A percentile compares a stretch with the other conserved stretches of the same genome.
These are phyloP conservation scores for Penicillium pancosmium DNA, from an alignment of 495 filamentous ascomycete species.

Conservation along the genomic window DNA sequence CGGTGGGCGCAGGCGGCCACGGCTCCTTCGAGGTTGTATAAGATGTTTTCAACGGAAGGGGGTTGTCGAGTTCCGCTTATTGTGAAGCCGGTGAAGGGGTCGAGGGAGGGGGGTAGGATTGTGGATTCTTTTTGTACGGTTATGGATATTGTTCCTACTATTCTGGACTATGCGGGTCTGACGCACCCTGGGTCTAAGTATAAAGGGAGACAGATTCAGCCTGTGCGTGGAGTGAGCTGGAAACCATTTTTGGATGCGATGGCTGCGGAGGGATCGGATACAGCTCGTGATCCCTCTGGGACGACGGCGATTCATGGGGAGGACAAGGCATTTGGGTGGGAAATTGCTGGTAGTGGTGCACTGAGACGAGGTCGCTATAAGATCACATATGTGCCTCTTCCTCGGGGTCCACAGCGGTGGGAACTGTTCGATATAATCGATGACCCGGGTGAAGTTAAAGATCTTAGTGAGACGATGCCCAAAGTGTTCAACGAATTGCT, in stretches of 20 bases:
- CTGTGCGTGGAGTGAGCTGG: slow-evolving; percentile 45
- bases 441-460: slow-evolving; percentile 46
- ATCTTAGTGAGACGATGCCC: slow-evolving; percentile 20
- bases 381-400: slow-evolving; percentile 23
- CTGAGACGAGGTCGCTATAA: slow-evolving; percentile 32
- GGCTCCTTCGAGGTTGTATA: slow-evolving; percentile 52
- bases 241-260: slow-evolving; percentile 8
- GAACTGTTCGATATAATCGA: slow-evolving; percentile 31
- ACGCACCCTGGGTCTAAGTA: slow-evolving; percentile 50
- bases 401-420: slow-evolving; percentile 28
- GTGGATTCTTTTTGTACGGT: slow-evolving; percentile 48
- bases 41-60: slow-evolving; percentile 53
- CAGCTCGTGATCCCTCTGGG: not conserved
- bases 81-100: slow-evolving; percentile 28
- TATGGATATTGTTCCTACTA: slow-evolving; percentile 56
- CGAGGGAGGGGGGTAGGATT: slow-evolving; percentile 5
- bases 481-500: slow-evolving; percentile 7
- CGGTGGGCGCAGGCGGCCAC: slow-evolving; percentile 59
- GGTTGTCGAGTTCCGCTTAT: slow-evolving; percentile 51
- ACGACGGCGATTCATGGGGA: slow-evolving; percentile 20
- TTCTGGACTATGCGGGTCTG: slow-evolving; percentile 55
- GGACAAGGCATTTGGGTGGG: slow-evolving; percentile 30
- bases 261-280: not conserved
- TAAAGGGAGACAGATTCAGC: slow-evolving; percentile 46
- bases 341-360: slow-evolving; percentile 26